A percentile compares a stretch with the other conserved stretches of the same genome.
Conservation (phyloP, 2,329 filamentous ascomycete genomes). For the Colletotrichum noveboracense region DNA sequence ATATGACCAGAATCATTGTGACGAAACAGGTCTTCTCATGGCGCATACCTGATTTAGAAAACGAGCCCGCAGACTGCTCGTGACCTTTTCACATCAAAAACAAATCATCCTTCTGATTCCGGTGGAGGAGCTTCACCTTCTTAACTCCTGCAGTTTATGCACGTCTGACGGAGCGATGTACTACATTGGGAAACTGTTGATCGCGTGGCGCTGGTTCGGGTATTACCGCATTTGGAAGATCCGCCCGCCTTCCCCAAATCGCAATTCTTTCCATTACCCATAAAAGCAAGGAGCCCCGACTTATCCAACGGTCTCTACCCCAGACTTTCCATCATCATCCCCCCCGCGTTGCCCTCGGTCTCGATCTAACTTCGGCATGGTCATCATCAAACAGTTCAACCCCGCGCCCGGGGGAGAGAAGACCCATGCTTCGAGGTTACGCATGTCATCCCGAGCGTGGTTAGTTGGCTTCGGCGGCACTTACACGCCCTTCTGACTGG, state of each 20-base stretch:
- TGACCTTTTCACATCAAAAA: not conserved
- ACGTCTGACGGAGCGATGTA: not conserved
- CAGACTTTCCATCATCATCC: not conserved
- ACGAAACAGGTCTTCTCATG: not conserved
- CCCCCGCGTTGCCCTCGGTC: not conserved
- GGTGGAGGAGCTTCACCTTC: not conserved
- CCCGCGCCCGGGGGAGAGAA: not conserved
- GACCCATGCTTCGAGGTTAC: not conserved
- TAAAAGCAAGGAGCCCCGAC: not conserved
- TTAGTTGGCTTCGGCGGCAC: not conserved
- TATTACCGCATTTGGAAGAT: constrained; percentile 30
- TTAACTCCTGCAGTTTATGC: too few species aligned
- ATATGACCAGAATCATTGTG: not conserved
- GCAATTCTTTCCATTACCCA: not conserved
- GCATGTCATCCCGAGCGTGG: not conserved
- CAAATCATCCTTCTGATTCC: not conserved
- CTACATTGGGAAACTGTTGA: not conserved
- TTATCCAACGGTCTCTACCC: not conserved
- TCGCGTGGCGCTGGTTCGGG: constrained; percentile 32
- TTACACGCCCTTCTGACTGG: not conserved
- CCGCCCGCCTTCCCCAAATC: not conserved
- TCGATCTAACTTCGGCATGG: not conserved
- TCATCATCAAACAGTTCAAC: not conserved
- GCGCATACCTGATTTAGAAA: not conserved
- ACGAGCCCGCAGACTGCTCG: not conserved